These are phyloP conservation scores for Alternaria brassicae DNA, from an alignment of 2,329 filamentous ascomycete genomes.

Conservation along the genomic window DNA sequence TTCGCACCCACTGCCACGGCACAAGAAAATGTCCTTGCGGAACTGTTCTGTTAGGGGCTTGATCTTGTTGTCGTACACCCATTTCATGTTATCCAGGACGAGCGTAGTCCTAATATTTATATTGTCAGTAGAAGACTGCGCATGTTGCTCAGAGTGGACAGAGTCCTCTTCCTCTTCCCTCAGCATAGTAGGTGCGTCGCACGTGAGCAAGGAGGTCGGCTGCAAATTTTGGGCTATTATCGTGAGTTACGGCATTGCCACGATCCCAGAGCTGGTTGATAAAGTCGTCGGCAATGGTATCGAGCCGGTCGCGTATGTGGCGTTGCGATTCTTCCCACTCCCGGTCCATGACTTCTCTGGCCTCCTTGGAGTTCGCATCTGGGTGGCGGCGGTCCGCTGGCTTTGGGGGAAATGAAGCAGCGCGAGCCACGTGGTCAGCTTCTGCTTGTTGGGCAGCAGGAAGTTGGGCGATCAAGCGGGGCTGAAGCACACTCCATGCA, in stretches of 20 bases:
- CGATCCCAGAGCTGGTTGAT: constrained; percentile 71
- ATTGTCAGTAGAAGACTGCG: constrained; percentile 12
- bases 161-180: constrained; percentile 63
- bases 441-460: constrained; percentile 67
- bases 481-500: constrained; percentile 73
- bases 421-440: constrained; percentile 58
- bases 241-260: constrained; percentile 68
- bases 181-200: constrained; percentile 70
- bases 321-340: constrained; percentile 76
- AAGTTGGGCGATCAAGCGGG: constrained; percentile 71
- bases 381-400: constrained; percentile 56
- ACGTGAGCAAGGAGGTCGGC: constrained; percentile 73
- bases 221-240: constrained; percentile 72
- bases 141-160: constrained; percentile 29
- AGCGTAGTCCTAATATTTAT: constrained; percentile 66
- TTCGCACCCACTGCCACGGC: constrained; percentile 68
- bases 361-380: constrained; percentile 58
- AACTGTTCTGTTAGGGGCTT: constrained; percentile 71
- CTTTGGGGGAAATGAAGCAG: constrained; percentile 55
- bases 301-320: constrained; percentile 70
- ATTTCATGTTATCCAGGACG: constrained; percentile 85
- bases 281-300: constrained; percentile 72
- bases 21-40: constrained; percentile 77
- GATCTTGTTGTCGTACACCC: constrained; percentile 80
- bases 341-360: constrained; percentile 68